phyloP scores from a whole-genome alignment of 805 yeast genomes.

The Schwanniomyces polymorphus region DNA sequence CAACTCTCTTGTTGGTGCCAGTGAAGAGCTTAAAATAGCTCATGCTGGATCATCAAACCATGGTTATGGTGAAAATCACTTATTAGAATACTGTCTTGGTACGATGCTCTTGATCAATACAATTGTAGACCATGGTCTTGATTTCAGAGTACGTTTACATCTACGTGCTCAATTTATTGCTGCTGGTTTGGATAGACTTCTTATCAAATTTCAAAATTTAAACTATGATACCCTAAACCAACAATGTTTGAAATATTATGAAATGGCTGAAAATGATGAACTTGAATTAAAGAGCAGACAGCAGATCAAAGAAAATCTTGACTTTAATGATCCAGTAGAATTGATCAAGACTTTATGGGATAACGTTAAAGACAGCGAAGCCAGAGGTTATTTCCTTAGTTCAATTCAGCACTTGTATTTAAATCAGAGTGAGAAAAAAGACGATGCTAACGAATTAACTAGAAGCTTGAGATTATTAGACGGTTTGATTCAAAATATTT shows the following conservation, averaged over 20 bases:
- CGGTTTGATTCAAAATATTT: slow-evolving; percentile 63
- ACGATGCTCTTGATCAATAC: slow-evolving; percentile 72
- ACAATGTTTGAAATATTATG: slow-evolving; percentile 63
- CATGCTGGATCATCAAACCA: slow-evolving; percentile 39
- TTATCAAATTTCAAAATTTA: slow-evolving; percentile 51
- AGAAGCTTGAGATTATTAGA: slow-evolving; percentile 63
- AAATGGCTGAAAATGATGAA: slow-evolving; percentile 55
- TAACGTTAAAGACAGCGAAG: slow-evolving; percentile 56
- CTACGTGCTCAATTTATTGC: slow-evolving; percentile 61
- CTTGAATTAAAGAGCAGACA: slow-evolving; percentile 40
- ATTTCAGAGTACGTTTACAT: slow-evolving; percentile 49
- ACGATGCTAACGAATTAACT: slow-evolving; percentile 41
- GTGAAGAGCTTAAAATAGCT: slow-evolving; percentile 66
- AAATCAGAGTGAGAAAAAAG: slow-evolving; percentile 51
- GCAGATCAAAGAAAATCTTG: slow-evolving; percentile 41
- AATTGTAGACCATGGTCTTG: slow-evolving; percentile 49
- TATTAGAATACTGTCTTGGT: slow-evolving; percentile 69
- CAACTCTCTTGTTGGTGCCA: slow-evolving; percentile 92
- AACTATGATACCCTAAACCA: slow-evolving; percentile 61
- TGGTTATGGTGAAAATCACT: slow-evolving; percentile 57
- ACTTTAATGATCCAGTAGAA: slow-evolving; percentile 72
- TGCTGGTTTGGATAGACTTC: slow-evolving; percentile 54
- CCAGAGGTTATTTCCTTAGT: slow-evolving; percentile 58
- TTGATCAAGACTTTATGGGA: slow-evolving; percentile 59
- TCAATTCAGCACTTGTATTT: slow-evolving; percentile 67